Evolutionary conservation across 345 rosid genomes (phyloP), one percentile per base, ranked within the genome.

Genomic region (Moricandia moricandioides): DNA sequence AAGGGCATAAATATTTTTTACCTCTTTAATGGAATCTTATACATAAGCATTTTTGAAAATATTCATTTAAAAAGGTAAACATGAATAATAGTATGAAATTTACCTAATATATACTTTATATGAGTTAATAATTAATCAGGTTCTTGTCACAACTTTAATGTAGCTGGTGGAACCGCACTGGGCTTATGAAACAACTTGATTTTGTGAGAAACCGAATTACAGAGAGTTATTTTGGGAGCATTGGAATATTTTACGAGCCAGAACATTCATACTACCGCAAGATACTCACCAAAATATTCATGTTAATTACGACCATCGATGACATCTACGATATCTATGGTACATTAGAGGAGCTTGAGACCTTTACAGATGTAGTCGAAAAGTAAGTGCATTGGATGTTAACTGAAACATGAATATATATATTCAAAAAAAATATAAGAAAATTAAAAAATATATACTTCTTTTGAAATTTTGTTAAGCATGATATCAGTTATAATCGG

Each of bases 161-260:
- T 3, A 85, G 88, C 11, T 82, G 86, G 86, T 86, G 86, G 88
- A 75, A 27, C 10, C 58, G 75, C 7, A 56, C 54, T 0, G 77
- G 80, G 3, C 77, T 86, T 2, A 70, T 14, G 0, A 70, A 81
- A 40, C 71, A 71, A 10, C 18, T 83, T 34, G n/a, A 21, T 35
- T 86, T 84, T 49, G 81, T 78, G 1, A 83, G 89, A 71, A 81
- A 73, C 55, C 74, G 85, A 72, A n/a, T 80, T 7, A 54, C 73
- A 69, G 87, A 81, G 71, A 71, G 49, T 56, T 80, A 80, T 47
- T 75, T 83, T 2, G 83, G 85, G 85, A 27, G 57, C 3, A 43
- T 71, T 21, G 85, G 86, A 7, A 7, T 65, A 21, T 21, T 21
- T 21, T 21, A 21, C 24, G 24, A 21, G 24, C 24, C 24, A 21